These are phyloP conservation scores for Ophiostoma fasciatum DNA, from an alignment of 2,329 filamentous ascomycete species.

Conservation along the genomic window DNA sequence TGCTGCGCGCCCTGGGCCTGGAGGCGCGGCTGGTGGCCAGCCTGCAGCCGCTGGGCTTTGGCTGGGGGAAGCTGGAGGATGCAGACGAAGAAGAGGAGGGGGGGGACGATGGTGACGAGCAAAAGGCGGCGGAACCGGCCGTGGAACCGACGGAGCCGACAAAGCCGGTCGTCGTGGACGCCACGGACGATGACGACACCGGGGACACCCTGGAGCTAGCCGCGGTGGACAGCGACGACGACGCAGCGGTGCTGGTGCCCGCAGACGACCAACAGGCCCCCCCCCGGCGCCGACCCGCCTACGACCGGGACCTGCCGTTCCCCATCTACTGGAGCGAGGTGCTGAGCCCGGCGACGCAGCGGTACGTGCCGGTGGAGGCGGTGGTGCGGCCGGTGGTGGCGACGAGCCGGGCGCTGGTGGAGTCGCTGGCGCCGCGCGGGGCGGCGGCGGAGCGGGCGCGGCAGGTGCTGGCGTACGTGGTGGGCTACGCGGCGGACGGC, in stretches of 20 bases:
- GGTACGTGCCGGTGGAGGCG: constrained; percentile 65
- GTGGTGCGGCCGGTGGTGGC: constrained; percentile 55
- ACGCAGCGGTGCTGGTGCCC: constrained; percentile 43
- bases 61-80: constrained; percentile 79
- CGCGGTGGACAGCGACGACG: constrained; percentile 40
- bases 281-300: no score
- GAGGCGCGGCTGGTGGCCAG: constrained; percentile 74
- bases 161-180: neutral
- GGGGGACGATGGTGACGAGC: constrained; percentile 3
- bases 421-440: constrained; percentile 70
- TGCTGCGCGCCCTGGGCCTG: constrained; percentile 66
- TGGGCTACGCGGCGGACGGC: constrained; percentile 70
- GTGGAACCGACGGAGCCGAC: constrained; percentile 3
- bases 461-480: constrained; percentile 79
- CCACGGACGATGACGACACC: constrained; percentile 8
- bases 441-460: constrained; percentile 70
- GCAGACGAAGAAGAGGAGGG: constrained; percentile 38
- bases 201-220: constrained; percentile 32
- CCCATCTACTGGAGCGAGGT: constrained; percentile 92
- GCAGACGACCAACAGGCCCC: constrained; percentile 26
- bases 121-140: constrained; percentile 10
- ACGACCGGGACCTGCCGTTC: constrained; percentile 64
- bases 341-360: constrained; percentile 65
- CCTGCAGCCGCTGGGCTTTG: constrained; percentile 76
- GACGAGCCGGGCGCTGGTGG: constrained; percentile 55